A percentile compares a stretch with the other conserved stretches of the same genome.
Conservation (phyloP, 139 green algal genomes). For the Chlorella sp. region DNA sequence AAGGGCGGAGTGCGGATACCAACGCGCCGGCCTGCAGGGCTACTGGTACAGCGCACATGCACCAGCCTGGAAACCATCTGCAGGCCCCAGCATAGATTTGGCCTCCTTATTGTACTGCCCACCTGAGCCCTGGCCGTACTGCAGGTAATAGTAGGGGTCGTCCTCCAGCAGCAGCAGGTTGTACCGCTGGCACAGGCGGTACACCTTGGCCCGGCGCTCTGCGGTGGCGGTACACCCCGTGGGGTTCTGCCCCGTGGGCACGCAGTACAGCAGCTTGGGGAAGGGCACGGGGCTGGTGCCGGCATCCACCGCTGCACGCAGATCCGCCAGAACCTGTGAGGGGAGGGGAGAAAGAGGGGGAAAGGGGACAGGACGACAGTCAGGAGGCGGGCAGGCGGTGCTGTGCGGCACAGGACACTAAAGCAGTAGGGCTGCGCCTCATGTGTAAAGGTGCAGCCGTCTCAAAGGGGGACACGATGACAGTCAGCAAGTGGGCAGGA, state of each 20-base stretch:
- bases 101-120: background rate
- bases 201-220: constrained; percentile 68
- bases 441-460: no score
- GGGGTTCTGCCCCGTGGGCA: constrained; percentile 82
- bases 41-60: no score
- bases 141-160: constrained; percentile 87
- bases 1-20: no score
- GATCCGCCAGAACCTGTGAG: background rate
- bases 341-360: background rate
- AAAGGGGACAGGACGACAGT: background rate
- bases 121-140: constrained; percentile 49
- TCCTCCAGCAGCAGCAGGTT: constrained; percentile 86
- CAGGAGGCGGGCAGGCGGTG: background rate
- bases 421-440: no score
- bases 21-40: no score
- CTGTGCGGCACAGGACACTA: no score
- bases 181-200: constrained; percentile 60
- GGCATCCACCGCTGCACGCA: background rate
- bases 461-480: background rate
- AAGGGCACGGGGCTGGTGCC: background rate
- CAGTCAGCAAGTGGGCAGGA: background rate
- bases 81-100: no score
- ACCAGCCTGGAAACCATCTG: no score
- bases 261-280: constrained; percentile 73
- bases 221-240: constrained; percentile 62